Percentiles rank a stretch among this genome's conserved stretches.
Conservation (phyloP, 2,329 filamentous ascomycete genomes). For the Fusarium floridanum region DNA sequence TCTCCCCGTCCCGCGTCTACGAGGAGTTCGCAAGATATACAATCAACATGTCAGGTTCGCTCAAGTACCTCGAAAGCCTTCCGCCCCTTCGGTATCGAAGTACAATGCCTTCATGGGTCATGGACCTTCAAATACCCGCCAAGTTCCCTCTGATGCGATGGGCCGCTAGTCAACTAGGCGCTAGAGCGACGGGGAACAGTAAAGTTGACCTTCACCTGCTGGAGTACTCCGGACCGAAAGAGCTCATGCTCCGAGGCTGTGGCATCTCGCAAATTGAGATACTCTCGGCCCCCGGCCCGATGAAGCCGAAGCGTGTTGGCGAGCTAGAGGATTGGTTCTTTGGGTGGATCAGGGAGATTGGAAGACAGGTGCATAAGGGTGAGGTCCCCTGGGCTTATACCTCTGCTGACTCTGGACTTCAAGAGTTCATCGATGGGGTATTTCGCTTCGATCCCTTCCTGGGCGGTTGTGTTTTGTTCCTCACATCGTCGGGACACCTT, state of each 20-base stretch:
- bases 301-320: constrained; percentile 7
- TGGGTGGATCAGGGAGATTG: constrained; percentile 16
- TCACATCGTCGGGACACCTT: constrained; percentile 19
- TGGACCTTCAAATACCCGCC: constrained; percentile 30
- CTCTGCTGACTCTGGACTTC: constrained; percentile 13
- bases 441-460: constrained; percentile 29
- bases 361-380: constrained; percentile 11
- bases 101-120: constrained; percentile 27
- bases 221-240: constrained; percentile 1
- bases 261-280: constrained; percentile 15
- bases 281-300: constrained; percentile 13
- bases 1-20: constrained; percentile 21
- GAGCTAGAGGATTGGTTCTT: constrained; percentile 27
- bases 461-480: constrained; percentile 22
- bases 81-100: constrained; percentile 15
- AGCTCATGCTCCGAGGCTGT: constrained; percentile 14
- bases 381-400: constrained; percentile 19
- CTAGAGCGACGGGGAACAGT: constrained; percentile 16
- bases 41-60: constrained; percentile 18
- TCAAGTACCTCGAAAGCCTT: constrained; percentile 29
- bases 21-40: constrained; percentile 26
- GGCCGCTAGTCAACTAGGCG: constrained; percentile 23
- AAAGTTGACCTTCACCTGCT: constrained; percentile 25
- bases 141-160: constrained; percentile 29
- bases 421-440: constrained; percentile 24